Evolutionary conservation across 768 basidiomycete genomes (phyloP).

Genomic region (Mycena indigotica): DNA sequence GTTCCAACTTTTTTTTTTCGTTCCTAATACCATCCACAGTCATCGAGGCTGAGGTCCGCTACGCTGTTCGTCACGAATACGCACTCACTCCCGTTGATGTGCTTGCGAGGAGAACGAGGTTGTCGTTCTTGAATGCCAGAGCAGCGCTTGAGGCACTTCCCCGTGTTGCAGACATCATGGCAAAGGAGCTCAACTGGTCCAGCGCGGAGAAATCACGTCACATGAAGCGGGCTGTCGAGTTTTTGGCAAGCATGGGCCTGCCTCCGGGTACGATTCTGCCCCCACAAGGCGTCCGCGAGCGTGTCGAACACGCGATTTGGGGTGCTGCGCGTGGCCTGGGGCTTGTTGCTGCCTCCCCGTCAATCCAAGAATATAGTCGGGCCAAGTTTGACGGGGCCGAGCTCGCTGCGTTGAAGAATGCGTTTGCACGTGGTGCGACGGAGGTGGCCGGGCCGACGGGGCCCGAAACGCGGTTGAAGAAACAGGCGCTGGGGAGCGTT

Average conservation of each 20-base stretch:
- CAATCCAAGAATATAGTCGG: constrained; percentile 33
- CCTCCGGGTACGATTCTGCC: constrained; percentile 47
- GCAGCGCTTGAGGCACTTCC: constrained; percentile 85
- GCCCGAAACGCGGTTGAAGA: constrained; percentile 41
- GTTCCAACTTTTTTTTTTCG: neutral
- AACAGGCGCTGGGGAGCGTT: constrained; percentile 42
- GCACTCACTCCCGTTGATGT: constrained; percentile 92
- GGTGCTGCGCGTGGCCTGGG: constrained; percentile 45
- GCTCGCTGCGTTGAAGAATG: constrained; percentile 39
- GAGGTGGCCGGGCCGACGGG: constrained; percentile 23
- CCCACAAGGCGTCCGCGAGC: constrained; percentile 26
- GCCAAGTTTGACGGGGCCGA: constrained; percentile 51
- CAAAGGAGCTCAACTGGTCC: constrained; percentile 80
- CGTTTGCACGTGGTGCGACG: constrained; percentile 39
- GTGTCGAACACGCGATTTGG: constrained; percentile 29
- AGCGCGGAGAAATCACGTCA: constrained; percentile 58
- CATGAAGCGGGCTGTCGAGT: constrained; percentile 57
- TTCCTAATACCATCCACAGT: constrained; percentile 38
- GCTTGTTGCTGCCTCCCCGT: constrained; percentile 34
- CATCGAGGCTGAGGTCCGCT: constrained; percentile 92
- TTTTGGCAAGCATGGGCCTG: constrained; percentile 87
- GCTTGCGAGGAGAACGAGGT: constrained; percentile 85
- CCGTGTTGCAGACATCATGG: constrained; percentile 89
- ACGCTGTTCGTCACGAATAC: constrained; percentile 88
- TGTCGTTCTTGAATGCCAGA: constrained; percentile 90